Base-by-base conservation (phyloP, 495 filamentous ascomycete genomes). In the Neurospora sp. region DNA sequence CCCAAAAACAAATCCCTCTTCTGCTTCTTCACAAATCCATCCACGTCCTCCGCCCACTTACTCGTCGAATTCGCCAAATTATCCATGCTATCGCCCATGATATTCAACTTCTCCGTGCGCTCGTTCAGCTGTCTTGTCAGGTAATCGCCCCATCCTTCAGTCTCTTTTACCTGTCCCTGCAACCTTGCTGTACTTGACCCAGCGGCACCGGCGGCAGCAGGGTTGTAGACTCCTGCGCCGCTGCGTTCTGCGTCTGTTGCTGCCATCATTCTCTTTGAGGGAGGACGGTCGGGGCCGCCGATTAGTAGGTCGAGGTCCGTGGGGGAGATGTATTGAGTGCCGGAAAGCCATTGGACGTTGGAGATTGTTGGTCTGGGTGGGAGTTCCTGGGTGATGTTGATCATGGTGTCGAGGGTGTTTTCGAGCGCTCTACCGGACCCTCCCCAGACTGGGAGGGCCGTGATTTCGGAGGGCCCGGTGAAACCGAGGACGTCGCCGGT, bases 291-390 rank as follows among this genome's bases (percentile, higher is more conserved):
- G 39, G 93, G 90, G 0, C 96, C 96, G 40, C 96, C 94, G 73
- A 99, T 96, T 42, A 98, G 81, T 9, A 96, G 80, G 75, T 98
- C 96, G 83, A 99, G 89, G 79, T 99, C 96, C n/a, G 90, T 84
- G 16, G 93, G 91, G 20, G 92, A 92, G 41, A 99, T 85, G 74
- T 97, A 92, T 81, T 97, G 95, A 14, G 96, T 98, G 2, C 96
- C 96, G 0, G 94, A 90, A 45, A 99, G 93, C 96, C 96, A 99
- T 80, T 97, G 93, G 27, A 99, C 78, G 75, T 96, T 97, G 9
- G 92, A 94, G 68, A 99, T 99, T 1, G 94, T 97, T n/a, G 96
- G 96, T 40, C 96, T 88, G 16, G 92, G 86, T 4, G 95, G 96
- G 18, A 91, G 85, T 16, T 86, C 76, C 16, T 90, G 87, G 73